A percentile compares a stretch with the other conserved stretches of the same genome.
These are phyloP conservation scores for Lentinula edodes DNA, from an alignment of 768 basidiomycete species.

Conservation along the genomic window DNA sequence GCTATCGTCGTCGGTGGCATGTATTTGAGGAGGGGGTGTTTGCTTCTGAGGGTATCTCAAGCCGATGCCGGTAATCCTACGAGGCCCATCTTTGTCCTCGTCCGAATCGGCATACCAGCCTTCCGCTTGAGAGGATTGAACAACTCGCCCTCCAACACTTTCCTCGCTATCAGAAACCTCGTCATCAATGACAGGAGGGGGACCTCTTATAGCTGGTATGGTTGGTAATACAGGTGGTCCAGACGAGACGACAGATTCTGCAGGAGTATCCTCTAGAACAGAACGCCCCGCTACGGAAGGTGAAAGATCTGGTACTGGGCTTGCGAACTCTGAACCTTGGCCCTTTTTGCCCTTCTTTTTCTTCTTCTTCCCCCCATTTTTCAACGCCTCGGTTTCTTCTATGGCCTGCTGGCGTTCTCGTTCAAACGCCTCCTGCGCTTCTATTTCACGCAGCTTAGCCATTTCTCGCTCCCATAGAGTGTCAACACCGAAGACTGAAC, in stretches of 20 bases:
- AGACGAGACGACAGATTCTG: slow-evolving; percentile 20
- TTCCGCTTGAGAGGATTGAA: slow-evolving; percentile 13
- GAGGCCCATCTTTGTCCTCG: slow-evolving; percentile 49
- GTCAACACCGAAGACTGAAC: slow-evolving; percentile 92
- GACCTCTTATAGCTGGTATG: slow-evolving; percentile 31
- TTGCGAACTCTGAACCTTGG: not conserved
- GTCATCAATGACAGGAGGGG: slow-evolving; percentile 40
- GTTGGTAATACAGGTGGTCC: slow-evolving; percentile 42
- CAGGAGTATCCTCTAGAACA: slow-evolving; percentile 12
- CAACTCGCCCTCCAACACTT: slow-evolving; percentile 24
- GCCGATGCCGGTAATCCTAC: slow-evolving; percentile 55
- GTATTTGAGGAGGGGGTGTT: slow-evolving; percentile 12
- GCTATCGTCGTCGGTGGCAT: slow-evolving; percentile 43
- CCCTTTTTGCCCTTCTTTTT: slow-evolving; percentile 37
- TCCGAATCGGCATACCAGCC: slow-evolving; percentile 55
- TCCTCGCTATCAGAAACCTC: slow-evolving; percentile 52
- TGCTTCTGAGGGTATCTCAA: slow-evolving; percentile 39
- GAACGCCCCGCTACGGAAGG: slow-evolving; percentile 3
- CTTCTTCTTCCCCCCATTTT: slow-evolving; percentile 36
- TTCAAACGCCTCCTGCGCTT: slow-evolving; percentile 59
- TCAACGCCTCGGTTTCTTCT: slow-evolving; percentile 39
- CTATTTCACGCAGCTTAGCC: slow-evolving; percentile 71
- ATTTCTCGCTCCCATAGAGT: slow-evolving; percentile 91
- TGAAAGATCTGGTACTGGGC: not conserved
- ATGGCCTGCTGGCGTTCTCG: slow-evolving; percentile 32